Evolutionary conservation across 129 eudicot species (phyloP).

Genomic region (Erigeron canadensis): DNA sequence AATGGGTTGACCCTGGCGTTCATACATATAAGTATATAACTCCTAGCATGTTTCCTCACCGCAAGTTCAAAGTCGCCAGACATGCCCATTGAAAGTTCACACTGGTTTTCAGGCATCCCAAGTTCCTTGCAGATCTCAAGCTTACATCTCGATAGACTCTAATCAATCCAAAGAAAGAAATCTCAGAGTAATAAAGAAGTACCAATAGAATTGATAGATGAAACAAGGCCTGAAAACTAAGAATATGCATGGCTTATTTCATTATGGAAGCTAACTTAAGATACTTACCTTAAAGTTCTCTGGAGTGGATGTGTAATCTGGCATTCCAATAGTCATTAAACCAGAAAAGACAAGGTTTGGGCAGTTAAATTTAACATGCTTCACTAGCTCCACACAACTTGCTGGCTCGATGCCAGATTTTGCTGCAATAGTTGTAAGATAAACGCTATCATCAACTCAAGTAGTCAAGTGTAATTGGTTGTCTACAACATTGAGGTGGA

Average conservation of each 20-base stretch:
- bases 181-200: slow-evolving; percentile 10
- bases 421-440: slow-evolving; percentile 43
- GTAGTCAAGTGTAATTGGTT: slow-evolving; percentile 10
- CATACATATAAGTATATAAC: neutral
- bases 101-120: slow-evolving; percentile 60
- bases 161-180: slow-evolving; percentile 15
- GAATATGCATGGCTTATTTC: neutral
- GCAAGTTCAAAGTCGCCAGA: slow-evolving; percentile 96
- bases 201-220: neutral
- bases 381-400: slow-evolving; percentile 75
- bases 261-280: neutral
- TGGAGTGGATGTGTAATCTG: slow-evolving; percentile 91
- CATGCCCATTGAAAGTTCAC: slow-evolving; percentile 99
- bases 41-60: slow-evolving; percentile 32
- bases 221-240: neutral
- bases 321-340: slow-evolving; percentile 96
- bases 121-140: slow-evolving; percentile 74
- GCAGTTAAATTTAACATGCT: slow-evolving; percentile 63
- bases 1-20: neutral
- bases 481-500: neutral
- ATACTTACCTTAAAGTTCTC: slow-evolving; percentile 76
- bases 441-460: neutral
- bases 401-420: slow-evolving; percentile 87
- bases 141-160: slow-evolving; percentile 78
- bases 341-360: slow-evolving; percentile 90